phyloP scores from a whole-genome alignment of 306 rosid genomes.

The Inga oerstediana region DNA sequence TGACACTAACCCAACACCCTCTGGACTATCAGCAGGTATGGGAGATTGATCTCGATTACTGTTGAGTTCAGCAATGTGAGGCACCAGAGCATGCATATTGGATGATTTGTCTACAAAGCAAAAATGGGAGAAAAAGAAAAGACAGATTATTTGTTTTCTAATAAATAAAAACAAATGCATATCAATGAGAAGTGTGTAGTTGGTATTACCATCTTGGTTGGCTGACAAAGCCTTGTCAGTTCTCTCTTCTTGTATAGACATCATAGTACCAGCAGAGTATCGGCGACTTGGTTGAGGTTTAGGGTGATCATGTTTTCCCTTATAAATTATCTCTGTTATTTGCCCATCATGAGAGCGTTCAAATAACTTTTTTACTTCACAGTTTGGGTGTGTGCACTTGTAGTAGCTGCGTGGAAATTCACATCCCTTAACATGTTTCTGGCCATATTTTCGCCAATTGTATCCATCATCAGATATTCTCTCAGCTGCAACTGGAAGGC shows the following conservation, averaged over 20 bases:
- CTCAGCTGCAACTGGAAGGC: slow-evolving; percentile 53
- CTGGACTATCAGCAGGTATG: slow-evolving; percentile 50
- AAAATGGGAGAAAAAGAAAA: slow-evolving; percentile 29
- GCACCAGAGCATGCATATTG: slow-evolving; percentile 48
- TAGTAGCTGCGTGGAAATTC: slow-evolving; percentile 99
- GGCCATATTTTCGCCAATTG: slow-evolving; percentile 98
- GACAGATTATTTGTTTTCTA: slow-evolving; percentile 12
- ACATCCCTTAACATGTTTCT: slow-evolving; percentile 95
- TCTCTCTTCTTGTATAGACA: slow-evolving; percentile 71
- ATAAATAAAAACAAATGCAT: neutral
- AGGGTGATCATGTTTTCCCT: slow-evolving; percentile 96
- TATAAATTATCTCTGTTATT: slow-evolving; percentile 91
- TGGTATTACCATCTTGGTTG: slow-evolving; percentile 72
- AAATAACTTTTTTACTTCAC: slow-evolving; percentile 97
- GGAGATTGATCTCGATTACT: slow-evolving; percentile 63
- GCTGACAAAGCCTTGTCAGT: slow-evolving; percentile 64
- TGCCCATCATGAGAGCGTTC: slow-evolving; percentile 96
- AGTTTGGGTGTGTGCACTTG: slow-evolving; percentile 95
- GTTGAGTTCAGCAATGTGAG: slow-evolving; percentile 57
- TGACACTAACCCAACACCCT: slow-evolving; percentile 57
- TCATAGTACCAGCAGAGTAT: slow-evolving; percentile 58
- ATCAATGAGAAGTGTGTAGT: slow-evolving; percentile 32
- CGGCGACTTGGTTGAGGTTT: slow-evolving; percentile 93
- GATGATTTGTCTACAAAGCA: slow-evolving; percentile 64
- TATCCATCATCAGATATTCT: slow-evolving; percentile 87